Evolutionary conservation across 345 rosid species (phyloP), one percentile per base, ranked within the genome.

Genomic region (Linum usitatissimum): DNA sequence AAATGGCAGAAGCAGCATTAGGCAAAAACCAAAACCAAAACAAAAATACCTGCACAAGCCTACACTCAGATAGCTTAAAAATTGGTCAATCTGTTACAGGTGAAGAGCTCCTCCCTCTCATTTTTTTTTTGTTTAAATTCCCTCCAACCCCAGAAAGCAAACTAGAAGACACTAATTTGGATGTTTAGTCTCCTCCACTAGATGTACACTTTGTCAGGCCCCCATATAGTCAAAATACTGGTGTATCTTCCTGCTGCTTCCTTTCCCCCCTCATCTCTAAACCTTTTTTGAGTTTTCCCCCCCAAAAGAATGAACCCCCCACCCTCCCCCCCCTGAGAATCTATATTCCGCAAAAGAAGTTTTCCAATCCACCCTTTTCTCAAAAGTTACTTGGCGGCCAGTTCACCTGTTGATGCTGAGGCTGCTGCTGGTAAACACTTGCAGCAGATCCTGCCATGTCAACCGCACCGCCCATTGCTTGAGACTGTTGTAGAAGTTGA

Each of bases 301-400:
- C 13, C 51, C 14, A 45, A 45, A 45, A 45, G 51, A 45, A 45
- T 45, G 51, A 45, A 9, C 51, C 38, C 14, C 51, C 51, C 51
- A 7, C 51, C 14, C 15, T 3, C 51, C 13, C 51, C 15, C 15
- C 51, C 51, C 51, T 45, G 13, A 45, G 17, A 45, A n/a, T n/a
- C 51, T 45, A 45, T 45, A 45, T 13, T 45, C 51, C 0, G 64
- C 68, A 64, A 77, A 76, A 68, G 59, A 77, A 61, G 30, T 65
- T 53, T 57, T 23, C 28, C 28, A 23, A 65, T 68, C 69, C 65
- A 65, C 4, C 38, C 51, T 12, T 69, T 68, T 72, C 73, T 88
- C 78, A 91, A 77, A 88, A 91, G 80, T 77, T 88, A 72, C 86
- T 80, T 8, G 96, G 91, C 10, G 96, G 91, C 96, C 96, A 91